Evolutionary conservation across 257 asterid genomes (phyloP), one percentile per base, ranked within the genome.

Genomic region (Penstemon newberryi): DNA sequence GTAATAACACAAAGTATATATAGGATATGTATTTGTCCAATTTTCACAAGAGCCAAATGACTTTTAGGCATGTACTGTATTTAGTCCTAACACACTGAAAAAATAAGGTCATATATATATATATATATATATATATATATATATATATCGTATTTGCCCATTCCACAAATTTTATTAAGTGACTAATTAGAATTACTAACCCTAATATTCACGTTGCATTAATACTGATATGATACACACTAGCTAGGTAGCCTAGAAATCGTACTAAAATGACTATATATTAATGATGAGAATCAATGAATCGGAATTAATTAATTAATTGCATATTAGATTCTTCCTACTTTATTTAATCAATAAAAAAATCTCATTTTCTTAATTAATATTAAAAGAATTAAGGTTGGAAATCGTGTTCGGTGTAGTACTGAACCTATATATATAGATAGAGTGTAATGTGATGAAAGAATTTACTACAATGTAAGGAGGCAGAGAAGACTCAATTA

Each of bases 341-440:
- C 11, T 8, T 70, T 36, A 33, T 8, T 58, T 68, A 0, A 8
- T 39, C 61, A 9, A 51, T 33, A 9, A 15, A 63, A 67, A 11
- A 46, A 46, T 13, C 1, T 44, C 7, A 13, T 12, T 42, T 8
- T 53, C 18, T 40, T 55, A 51, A 37, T 13, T 56, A 40, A 19
- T 46, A 40, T 18, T 33, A 49, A 18, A 75, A n/a, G 50, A n/a
- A 4, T 54, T 55, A 62, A 60, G 77, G 72, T 75, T 51, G 40
- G 65, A 63, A 59, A 64, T 65, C 67, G 19, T 5, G 41, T 45
- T 40, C 63, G 10, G 57, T 68, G 3, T 42, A 56, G 45, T 45
- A 45, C 33, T 25, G 7, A 0, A 52, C 64, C 53, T 73, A 46
- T 72, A 72, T 72, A 76, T 73, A 72, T 42, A 71, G 69, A 45